Percentiles rank a stretch among this genome's conserved stretches.
phyloP scores from a whole-genome alignment of 768 basidiomycete genomes.

The Macrolepiota fuliginosa region DNA sequence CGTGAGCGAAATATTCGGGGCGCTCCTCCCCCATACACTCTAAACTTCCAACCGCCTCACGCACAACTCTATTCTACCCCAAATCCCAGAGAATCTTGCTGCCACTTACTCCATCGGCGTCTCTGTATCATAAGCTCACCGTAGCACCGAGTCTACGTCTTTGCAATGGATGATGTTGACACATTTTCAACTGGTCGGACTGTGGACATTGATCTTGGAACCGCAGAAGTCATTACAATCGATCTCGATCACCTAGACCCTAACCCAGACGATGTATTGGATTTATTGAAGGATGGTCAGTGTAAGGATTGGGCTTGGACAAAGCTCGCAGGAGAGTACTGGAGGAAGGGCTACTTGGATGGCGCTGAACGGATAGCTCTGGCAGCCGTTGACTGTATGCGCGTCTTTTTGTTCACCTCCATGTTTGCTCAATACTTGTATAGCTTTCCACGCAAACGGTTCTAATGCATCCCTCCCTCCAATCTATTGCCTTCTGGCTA shows the following conservation, averaged over 20 bases:
- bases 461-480: slow-evolving; percentile 57
- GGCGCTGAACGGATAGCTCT: slow-evolving; percentile 76
- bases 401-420: slow-evolving; percentile 1
- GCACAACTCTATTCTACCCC: background rate
- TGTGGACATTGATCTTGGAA: slow-evolving; percentile 76
- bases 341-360: slow-evolving; percentile 71
- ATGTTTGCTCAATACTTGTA: slow-evolving; percentile 16
- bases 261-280: slow-evolving; percentile 71
- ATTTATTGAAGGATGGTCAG: slow-evolving; percentile 68
- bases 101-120: background rate
- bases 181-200: slow-evolving; percentile 39
- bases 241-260: slow-evolving; percentile 87
- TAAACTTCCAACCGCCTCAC: background rate
- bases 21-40: background rate
- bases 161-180: slow-evolving; percentile 32
- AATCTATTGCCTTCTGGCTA: slow-evolving; percentile 80
- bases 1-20: background rate
- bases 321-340: slow-evolving; percentile 84
- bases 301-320: slow-evolving; percentile 79
- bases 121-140: background rate
- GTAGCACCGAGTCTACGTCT: background rate
- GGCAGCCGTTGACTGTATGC: slow-evolving; percentile 65
- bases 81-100: background rate
- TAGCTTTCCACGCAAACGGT: slow-evolving; percentile 53
- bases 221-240: slow-evolving; percentile 85